These are phyloP conservation scores for Podaxis rugospora DNA, from an alignment of 768 basidiomycete genomes.

Conservation along the genomic window DNA sequence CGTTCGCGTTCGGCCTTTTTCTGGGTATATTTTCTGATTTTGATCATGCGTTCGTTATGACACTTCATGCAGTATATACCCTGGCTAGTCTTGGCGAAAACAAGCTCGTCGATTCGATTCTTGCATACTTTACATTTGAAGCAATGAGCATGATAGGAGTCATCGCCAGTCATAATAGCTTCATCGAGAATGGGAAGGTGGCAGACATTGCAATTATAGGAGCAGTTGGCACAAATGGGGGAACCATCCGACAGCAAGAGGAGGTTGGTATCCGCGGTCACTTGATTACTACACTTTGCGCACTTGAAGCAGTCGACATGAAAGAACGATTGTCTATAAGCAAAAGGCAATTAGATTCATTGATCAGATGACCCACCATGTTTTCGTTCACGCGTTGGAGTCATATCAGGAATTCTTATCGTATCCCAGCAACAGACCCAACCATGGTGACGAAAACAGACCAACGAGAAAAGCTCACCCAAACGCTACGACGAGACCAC, in stretches of 20 bases:
- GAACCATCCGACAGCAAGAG: constrained; percentile 94
- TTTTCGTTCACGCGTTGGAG: background rate
- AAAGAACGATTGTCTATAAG: constrained; percentile 81
- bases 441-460: background rate
- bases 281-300: constrained; percentile 89
- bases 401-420: background rate
- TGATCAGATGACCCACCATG: background rate
- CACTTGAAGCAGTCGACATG: constrained; percentile 96
- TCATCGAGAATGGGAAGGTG: constrained; percentile 94
- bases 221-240: constrained; percentile 93
- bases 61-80: constrained; percentile 99
- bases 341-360: constrained; percentile 10
- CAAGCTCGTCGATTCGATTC: constrained; percentile 93
- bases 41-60: constrained; percentile 95
- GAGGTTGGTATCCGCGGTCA: constrained; percentile 97
- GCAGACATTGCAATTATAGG: constrained; percentile 95
- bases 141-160: constrained; percentile 97
- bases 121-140: constrained; percentile 97
- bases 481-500: constrained; percentile 91
- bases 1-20: constrained; percentile 71
- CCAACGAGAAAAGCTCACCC: constrained; percentile 55
- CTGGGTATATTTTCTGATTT: constrained; percentile 87
- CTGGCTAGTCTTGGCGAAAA: constrained; percentile 97
- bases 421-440: background rate
- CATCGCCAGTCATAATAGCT: constrained; percentile 99